Evolutionary conservation across 2,329 filamentous ascomycete genomes (phyloP), one percentile per base, ranked within the genome.

Genomic region (Phialophora verrucosa): DNA sequence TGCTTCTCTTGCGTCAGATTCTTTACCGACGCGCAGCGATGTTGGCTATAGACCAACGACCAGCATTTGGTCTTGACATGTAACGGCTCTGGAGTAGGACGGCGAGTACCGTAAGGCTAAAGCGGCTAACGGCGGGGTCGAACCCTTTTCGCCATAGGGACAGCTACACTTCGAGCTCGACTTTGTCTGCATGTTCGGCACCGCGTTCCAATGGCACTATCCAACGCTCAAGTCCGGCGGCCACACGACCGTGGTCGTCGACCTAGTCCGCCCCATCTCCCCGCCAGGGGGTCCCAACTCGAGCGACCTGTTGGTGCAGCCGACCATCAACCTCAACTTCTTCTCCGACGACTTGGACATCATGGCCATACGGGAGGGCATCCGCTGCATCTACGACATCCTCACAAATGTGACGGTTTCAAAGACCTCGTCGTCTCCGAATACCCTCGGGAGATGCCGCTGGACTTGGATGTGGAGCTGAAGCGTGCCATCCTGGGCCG

Each of bases 131-230:
- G 78, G 74, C 8, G 75, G 75, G 2, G 60, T 74, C 0, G 85
- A 87, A 61, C 85, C 85, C 2, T 87, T 87, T 71, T 81, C 81
- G 1, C 85, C 85, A 0, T 78, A 76, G 2, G 85, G 84, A 6
- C 84, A 88, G 74, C 85, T 85, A 29, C 85, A 88, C 69, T 87
- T 88, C 69, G 85, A 88, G 75, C 79, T 87, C 42, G 86, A 89
- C 75, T 89, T 89, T 70, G 83, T 89, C 8, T 78, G 80, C 60
- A 82, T 88, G 79, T 89, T 88, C 73, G 76, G 81, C 47, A 76
- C 76, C 8, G 81, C 81, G 0, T 84, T 84, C 75, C 82, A 83
- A 71, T 83, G 80, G 80, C 81, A 83, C 66, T 78, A 78, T 50
- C 81, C 80, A 0, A 74, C 73, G 0, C 81, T 81, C 0, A 70